phyloP scores from a whole-genome alignment of 2,329 filamentous ascomycete species.

The Verticillium nubilum region DNA sequence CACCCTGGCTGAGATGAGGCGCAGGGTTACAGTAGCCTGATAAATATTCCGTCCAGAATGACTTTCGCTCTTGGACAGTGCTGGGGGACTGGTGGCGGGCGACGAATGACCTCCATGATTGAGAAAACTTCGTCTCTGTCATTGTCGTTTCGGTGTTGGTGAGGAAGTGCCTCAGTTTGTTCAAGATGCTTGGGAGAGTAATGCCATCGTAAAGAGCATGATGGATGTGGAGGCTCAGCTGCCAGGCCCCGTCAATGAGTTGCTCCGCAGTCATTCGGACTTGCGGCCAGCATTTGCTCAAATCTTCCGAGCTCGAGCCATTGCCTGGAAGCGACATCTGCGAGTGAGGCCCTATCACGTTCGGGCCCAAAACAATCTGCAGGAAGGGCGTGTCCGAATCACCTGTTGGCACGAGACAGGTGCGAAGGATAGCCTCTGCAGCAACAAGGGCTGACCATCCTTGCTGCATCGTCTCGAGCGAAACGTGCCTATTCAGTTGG shows the following conservation, averaged over 20 bases:
- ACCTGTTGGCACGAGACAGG: constrained; percentile 53
- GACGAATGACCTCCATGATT: constrained; percentile 20
- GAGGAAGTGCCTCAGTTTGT: constrained; percentile 23
- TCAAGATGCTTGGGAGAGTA: constrained; percentile 62
- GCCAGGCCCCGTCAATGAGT: constrained; percentile 14
- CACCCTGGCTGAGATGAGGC: neutral
- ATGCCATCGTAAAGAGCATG: constrained; percentile 87
- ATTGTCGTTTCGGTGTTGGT: neutral
- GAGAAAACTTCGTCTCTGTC: neutral
- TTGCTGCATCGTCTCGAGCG: constrained; percentile 33
- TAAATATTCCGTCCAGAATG: constrained; percentile 40
- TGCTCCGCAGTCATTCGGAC: constrained; percentile 1
- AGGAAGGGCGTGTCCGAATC: constrained; percentile 46
- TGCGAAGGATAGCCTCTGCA: constrained; percentile 61
- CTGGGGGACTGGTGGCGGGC: constrained; percentile 5
- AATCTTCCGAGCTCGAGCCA: neutral
- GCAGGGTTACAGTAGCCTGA: constrained; percentile 3
- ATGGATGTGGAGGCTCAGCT: constrained; percentile 60
- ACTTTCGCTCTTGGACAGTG: constrained; percentile 12
- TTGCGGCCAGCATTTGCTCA: constrained; percentile 6
- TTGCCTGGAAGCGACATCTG: constrained; percentile 14
- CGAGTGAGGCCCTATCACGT: constrained; percentile 14
- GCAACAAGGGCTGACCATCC: constrained; percentile 59
- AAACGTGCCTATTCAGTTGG: constrained; percentile 33
- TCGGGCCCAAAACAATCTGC: constrained; percentile 51